Evolutionary conservation across 805 yeast genomes (phyloP).

Genomic region (Wickerhamiella kurtzmanii): DNA sequence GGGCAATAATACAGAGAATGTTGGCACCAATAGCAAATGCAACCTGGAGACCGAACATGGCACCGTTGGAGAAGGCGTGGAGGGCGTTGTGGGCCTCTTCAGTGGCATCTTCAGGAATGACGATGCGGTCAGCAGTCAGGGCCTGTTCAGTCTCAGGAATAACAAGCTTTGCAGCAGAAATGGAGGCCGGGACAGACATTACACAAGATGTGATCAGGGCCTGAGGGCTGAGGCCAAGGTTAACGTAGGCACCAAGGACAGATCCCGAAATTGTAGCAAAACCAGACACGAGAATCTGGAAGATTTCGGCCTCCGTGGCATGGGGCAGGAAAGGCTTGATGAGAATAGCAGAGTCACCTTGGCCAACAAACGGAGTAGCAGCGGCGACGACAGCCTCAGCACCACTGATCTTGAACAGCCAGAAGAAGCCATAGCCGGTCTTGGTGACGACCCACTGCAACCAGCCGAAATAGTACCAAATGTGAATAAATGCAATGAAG

Average conservation of each 20-base stretch:
- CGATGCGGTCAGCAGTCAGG: conserved; percentile 35
- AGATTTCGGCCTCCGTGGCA: conserved; percentile 47
- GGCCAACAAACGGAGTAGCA: conserved; percentile 54
- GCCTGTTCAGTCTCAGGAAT: conserved; percentile 47
- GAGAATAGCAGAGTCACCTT: conserved; percentile 51
- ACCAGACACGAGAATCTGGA: conserved; percentile 49
- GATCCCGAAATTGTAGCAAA: conserved; percentile 55
- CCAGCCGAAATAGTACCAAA: conserved; percentile 45
- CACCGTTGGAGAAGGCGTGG: conserved; percentile 47
- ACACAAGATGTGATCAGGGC: conserved; percentile 55
- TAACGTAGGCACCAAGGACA: conserved; percentile 48
- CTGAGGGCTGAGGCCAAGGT: conserved; percentile 48
- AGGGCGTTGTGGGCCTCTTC: conserved; percentile 36
- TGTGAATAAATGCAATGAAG: conserved; percentile 50
- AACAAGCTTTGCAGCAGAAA: conserved; percentile 47
- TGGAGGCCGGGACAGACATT: conserved; percentile 53
- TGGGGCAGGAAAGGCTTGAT: conserved; percentile 46
- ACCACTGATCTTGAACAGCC: conserved; percentile 46
- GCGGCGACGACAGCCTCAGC: conserved; percentile 56
- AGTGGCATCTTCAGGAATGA: conserved; percentile 35
- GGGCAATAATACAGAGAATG: conserved; percentile 46
- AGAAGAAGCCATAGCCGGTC: conserved; percentile 44
- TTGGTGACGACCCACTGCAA: conserved; percentile 48
- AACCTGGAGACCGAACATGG: conserved; percentile 42
- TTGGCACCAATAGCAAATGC: conserved; percentile 47